phyloP scores from a whole-genome alignment of 441 rosid genomes.

The Isatis lusitanica region DNA sequence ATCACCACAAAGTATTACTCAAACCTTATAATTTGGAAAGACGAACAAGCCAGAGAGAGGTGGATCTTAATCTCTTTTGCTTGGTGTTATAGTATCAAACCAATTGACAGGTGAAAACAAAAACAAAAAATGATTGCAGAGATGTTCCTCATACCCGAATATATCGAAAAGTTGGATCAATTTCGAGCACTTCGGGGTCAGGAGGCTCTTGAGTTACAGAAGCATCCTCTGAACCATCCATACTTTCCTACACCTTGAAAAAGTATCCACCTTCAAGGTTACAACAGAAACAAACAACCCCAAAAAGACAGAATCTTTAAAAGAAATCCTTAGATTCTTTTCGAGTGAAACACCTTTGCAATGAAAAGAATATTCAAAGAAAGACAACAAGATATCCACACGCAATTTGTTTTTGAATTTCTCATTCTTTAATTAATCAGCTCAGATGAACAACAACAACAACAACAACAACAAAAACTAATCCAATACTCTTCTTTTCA shows the following conservation, averaged over 20 bases:
- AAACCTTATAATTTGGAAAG: not conserved
- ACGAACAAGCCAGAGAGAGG: not conserved
- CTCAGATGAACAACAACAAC: not conserved
- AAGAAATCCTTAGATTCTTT: not conserved
- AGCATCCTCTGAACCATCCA: conserved; percentile 61
- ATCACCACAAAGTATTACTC: not conserved
- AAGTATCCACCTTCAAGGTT: conserved; percentile 19
- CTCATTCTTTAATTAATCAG: not conserved
- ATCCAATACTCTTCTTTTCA: conserved; percentile 1
- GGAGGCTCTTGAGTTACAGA: conserved; percentile 60
- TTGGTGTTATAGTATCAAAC: conserved; percentile 7
- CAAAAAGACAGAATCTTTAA: conserved; percentile 15
- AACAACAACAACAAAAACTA: conserved; percentile 8
- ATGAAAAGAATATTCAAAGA: conserved; percentile 5
- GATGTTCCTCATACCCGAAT: conserved; percentile 51
- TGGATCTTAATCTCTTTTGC: not conserved
- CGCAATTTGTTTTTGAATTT: not conserved
- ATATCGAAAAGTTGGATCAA: conserved; percentile 77
- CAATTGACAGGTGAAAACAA: not conserved
- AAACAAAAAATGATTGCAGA: not conserved
- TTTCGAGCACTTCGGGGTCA: conserved; percentile 74
- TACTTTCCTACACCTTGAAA: conserved; percentile 29
- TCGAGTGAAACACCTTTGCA: not conserved
- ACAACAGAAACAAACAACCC: not conserved
- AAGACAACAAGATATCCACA: not conserved